These are phyloP conservation scores for Primulina huaijiensis DNA, from an alignment of 257 asterid genomes.

Conservation along the genomic window DNA sequence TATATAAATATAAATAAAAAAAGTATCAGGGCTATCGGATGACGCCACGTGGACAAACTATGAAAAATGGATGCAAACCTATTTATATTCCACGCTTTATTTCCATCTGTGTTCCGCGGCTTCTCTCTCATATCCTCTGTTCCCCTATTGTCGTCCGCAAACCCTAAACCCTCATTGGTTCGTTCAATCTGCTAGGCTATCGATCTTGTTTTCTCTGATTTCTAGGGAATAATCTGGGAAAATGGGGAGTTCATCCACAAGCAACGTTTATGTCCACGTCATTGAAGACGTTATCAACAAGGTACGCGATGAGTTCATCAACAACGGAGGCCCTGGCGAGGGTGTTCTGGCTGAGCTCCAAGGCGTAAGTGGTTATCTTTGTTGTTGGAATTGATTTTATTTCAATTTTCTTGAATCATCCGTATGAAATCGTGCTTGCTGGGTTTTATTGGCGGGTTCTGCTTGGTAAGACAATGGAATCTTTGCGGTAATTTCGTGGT, in stretches of 20 bases:
- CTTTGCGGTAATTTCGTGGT: not conserved
- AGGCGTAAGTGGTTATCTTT: slow-evolving; percentile 51
- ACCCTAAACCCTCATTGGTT: slow-evolving; percentile 18
- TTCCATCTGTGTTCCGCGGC: slow-evolving; percentile 33
- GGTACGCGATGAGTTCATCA: slow-evolving; percentile 74
- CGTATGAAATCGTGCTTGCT: not conserved
- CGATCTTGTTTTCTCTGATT: not conserved
- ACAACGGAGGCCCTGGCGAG: slow-evolving; percentile 88
- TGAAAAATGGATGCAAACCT: slow-evolving; percentile 59
- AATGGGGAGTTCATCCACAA: slow-evolving; percentile 79
- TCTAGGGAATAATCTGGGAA: slow-evolving; percentile 10
- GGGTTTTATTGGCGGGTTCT: not conserved
- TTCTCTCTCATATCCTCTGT: slow-evolving; percentile 22
- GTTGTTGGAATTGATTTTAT: not conserved
- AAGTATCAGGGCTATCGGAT: not conserved
- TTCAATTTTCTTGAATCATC: not conserved
- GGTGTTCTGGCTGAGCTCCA: slow-evolving; percentile 79
- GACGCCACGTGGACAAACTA: slow-evolving; percentile 36
- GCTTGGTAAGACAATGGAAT: slow-evolving; percentile 7
- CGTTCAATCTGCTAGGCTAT: slow-evolving; percentile 5
- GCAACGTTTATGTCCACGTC: slow-evolving; percentile 72
- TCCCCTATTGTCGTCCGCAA: slow-evolving; percentile 23
- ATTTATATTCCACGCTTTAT: slow-evolving; percentile 48
- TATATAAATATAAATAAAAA: not conserved
- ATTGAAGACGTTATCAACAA: slow-evolving; percentile 92